These are phyloP conservation scores for Dactylella cylindrospora DNA, from an alignment of 2,329 filamentous ascomycete species.

Conservation along the genomic window DNA sequence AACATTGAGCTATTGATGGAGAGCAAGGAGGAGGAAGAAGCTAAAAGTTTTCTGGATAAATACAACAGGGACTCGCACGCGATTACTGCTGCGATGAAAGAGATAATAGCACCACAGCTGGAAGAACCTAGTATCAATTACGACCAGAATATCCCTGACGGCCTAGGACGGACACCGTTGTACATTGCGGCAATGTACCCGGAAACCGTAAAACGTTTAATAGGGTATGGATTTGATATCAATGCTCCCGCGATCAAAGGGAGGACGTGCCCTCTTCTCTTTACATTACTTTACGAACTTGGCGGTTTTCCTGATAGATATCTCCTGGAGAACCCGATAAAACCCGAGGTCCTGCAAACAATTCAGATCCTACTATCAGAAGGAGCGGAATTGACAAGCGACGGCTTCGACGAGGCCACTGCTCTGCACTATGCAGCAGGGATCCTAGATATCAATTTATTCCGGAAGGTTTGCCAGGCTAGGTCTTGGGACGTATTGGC, in stretches of 20 bases:
- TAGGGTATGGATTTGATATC: background rate
- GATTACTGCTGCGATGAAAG: background rate
- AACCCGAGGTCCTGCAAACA: too few relatives aligned
- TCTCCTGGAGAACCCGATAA: background rate
- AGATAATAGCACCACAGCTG: background rate
- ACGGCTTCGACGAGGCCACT: background rate
- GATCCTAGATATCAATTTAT: constrained; percentile 6
- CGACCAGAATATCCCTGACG: background rate
- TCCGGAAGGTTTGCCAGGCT: constrained; percentile 7
- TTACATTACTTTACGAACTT: background rate
- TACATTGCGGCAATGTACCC: background rate
- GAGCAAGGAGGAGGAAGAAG: background rate
- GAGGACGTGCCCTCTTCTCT: background rate
- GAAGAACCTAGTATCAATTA: background rate
- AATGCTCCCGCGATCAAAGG: background rate
- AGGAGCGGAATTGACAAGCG: background rate
- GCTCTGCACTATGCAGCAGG: background rate
- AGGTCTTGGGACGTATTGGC: constrained; percentile 4
- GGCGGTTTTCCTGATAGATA: background rate
- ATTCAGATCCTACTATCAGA: background rate
- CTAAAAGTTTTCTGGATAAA: background rate
- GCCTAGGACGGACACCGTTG: background rate
- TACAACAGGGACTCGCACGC: background rate
- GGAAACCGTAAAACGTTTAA: background rate
- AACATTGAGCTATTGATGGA: background rate